These are phyloP conservation scores for Globisporangium mamillatum DNA, from an alignment of 352 stramenopile genomes.

Conservation along the genomic window DNA sequence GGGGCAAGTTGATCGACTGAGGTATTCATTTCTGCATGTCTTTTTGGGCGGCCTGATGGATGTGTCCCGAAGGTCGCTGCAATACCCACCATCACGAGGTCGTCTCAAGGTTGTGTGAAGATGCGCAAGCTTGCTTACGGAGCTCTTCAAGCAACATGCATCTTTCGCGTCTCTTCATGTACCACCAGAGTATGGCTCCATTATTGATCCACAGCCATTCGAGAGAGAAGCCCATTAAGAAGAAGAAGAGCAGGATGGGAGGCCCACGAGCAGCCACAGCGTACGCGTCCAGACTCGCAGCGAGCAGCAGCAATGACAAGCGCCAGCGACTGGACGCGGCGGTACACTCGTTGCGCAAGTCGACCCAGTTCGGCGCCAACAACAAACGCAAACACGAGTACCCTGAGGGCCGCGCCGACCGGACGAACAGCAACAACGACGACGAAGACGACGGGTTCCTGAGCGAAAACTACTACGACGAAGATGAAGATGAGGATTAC, in stretches of 20 bases:
- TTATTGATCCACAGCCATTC: not conserved
- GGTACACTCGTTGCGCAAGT: conserved; percentile 23
- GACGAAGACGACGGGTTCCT: conserved; percentile 9
- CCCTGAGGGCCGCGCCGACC: not conserved
- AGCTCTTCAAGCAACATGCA: conserved; percentile 1
- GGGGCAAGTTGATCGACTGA: not conserved
- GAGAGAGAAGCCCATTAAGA: conserved; percentile 20
- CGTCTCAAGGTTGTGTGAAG: conserved; percentile 16
- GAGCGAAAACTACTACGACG: conserved; percentile 14
- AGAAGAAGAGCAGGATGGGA: conserved; percentile 3
- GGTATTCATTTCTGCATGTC: conserved; percentile 7
- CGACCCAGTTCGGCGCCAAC: conserved; percentile 18
- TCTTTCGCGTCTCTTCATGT: conserved; percentile 10
- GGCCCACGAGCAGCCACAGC: conserved; percentile 7
- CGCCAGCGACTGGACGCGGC: conserved; percentile 13
- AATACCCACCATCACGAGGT: conserved; percentile 4
- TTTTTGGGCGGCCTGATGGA: not conserved
- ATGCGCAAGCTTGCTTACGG: not conserved
- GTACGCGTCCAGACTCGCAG: conserved; percentile 2
- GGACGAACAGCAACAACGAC: not conserved
- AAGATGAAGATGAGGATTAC: conserved; percentile 30
- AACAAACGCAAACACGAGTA: not conserved
- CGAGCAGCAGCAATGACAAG: not conserved
- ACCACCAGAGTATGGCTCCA: conserved; percentile 3
- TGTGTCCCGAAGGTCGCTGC: conserved; percentile 7